Evolutionary conservation across 2,329 filamentous ascomycete species (phyloP), one percentile per base, ranked within the genome.

Genomic region (Paramyrothecium sp.): DNA sequence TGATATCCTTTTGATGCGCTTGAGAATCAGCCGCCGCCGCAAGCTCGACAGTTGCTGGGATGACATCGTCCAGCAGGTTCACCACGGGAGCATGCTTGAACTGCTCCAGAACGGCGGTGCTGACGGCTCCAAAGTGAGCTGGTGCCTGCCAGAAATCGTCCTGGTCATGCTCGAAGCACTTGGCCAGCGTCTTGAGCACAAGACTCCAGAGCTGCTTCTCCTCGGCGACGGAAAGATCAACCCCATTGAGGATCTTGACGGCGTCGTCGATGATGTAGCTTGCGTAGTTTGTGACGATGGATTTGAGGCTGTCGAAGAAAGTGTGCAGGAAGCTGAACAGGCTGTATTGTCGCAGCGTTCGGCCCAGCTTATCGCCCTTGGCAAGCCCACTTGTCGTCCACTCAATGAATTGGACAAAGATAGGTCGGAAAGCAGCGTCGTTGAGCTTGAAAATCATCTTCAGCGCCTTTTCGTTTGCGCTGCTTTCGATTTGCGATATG

Each of bases 401-500:
- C 57, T 96, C 91, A 50, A 96, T 81, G n/a, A 97, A 78, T 62
- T 89, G 86, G 17, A 87, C 83, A 77, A 98, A 99, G 61, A 99
- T 87, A 1, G 95, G 96, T 13, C 93, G 84, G 85, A 99, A 99
- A 0, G 90, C 87, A 1, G 90, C 88, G 70, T 99, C 95, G 75
- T 97, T 98, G 60, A 99, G 84, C 79, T 98, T 98, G 79, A 96
- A 92, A 55, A 97, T 90, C 87, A 97, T 95, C 73, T 92, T 90
- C 58, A 99, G 84, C 0, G 88, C 85, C 13, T 89, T 86, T 11
- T 89, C 84, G 69, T 91, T 89, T 63, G 91, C 68, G 12, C 80
- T 78, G 2, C 78, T 75, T 69, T 96, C 91, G 13, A 92, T 78
- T 78, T 20, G 79, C 73, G 7, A 90, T 71, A 49, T 82, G 76